Base-by-base conservation (phyloP, 768 basidiomycete genomes). In the Suillus hirtellus region DNA sequence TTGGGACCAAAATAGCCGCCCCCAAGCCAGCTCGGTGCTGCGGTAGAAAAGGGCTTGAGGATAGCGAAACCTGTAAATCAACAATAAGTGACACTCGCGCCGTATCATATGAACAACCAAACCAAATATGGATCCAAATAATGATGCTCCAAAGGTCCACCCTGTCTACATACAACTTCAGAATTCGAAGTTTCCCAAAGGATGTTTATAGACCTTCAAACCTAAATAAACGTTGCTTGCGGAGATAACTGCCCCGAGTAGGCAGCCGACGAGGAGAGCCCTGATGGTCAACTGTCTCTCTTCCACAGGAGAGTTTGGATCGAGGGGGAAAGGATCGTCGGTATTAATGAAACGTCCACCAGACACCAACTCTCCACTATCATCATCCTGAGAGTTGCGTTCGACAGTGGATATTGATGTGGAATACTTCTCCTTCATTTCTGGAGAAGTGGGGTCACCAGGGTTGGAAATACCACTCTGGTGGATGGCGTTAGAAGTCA, bases 141-240 rank as follows among this genome's bases (percentile, higher is more conserved):
- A 75, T 62, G 85, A 84, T 37, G 85, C 82, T 37, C 86, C 87
- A 70, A 88, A 87, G 2, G 85, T 86, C 71, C 86, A 87, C 27
- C 87, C 87, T 1, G 87, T 88, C 73, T 73, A 11, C 3, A 63
- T 11, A 27, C 38, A 37, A 19, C 14, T 58, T 62, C 31, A 52
- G 40, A 40, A 59, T 27, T 9, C 10, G 27, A 35, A 19, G 42
- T 46, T 19, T 21, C 34, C 47, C 12, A 3, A 19, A 63, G 59
- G 15, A 55, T 27, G 35, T 38, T 38, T 7, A 53, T 66, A 17
- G 42, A 69, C 72, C 76, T 89, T 88, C 63, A 89, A 72, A 44
- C 88, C 86, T 24, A 88, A 83, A 71, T 89, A 88, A 64, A 89
- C 84, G 71, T 87, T 86, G 55, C 84, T 85, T 14, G 87, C 84